A percentile compares a stretch with the other conserved stretches of the same genome.
Conservation (phyloP, 2,329 filamentous ascomycete genomes). For the Gaeumannomyces tritici region DNA sequence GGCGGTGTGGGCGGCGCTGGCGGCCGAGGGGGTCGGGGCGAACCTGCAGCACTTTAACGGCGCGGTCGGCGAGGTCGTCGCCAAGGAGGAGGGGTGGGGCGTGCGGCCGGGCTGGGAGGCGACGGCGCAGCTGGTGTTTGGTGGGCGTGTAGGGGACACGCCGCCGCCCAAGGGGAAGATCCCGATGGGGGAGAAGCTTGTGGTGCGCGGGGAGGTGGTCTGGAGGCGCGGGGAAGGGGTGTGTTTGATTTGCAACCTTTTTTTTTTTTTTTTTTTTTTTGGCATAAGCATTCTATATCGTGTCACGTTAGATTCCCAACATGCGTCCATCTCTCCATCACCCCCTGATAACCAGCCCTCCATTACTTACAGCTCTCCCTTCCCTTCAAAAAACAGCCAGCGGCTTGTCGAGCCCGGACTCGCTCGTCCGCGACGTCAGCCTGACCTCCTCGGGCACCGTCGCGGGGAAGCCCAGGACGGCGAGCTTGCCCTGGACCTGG, state of each 20-base stretch:
- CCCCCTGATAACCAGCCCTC: too few species aligned
- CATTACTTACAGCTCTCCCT: too few species aligned
- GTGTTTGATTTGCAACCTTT: too few species aligned
- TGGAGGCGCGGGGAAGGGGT: too few species aligned
- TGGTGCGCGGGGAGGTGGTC: background rate
- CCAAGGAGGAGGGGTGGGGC: constrained; percentile 41
- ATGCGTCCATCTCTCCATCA: too few species aligned
- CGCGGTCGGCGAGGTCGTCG: constrained; percentile 49
- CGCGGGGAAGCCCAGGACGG: background rate
- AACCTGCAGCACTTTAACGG: constrained; percentile 60
- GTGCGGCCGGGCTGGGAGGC: constrained; percentile 50
- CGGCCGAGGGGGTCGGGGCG: constrained; percentile 42
- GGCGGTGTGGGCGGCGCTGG: constrained; percentile 52
- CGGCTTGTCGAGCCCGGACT: background rate
- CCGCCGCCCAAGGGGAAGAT: background rate
- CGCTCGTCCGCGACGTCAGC: background rate
- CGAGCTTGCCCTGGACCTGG: background rate
- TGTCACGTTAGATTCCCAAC: too few species aligned
- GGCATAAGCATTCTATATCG: too few species aligned
- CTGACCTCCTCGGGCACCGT: background rate
- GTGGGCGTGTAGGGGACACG: constrained; percentile 12
- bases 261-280: too few species aligned
- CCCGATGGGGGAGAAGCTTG: too few species aligned
- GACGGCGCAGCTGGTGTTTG: constrained; percentile 55
- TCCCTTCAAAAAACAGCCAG: background rate